Conservation (phyloP, 352 stramenopile genomes). For the Bremia lactucae region DNA sequence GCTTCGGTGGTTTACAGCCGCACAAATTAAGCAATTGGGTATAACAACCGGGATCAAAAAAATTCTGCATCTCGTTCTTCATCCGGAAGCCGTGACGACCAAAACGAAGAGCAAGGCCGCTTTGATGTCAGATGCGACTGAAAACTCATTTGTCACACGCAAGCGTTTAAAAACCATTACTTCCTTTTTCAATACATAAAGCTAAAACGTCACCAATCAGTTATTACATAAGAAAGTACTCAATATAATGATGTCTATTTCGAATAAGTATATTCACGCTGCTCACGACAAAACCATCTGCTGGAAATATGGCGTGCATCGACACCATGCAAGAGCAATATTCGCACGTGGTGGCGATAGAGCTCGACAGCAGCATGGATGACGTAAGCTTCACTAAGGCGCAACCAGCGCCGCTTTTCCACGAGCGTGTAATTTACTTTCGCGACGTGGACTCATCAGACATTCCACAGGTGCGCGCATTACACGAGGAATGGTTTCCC, state of each 20-base stretch:
- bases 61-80: conserved; percentile 51
- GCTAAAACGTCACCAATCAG: conserved; percentile 6
- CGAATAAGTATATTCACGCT: too few relatives aligned
- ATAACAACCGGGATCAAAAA: conserved; percentile 87
- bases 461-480: conserved; percentile 79
- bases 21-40: conserved; percentile 63
- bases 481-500: conserved; percentile 96
- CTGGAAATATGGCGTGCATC: conserved; percentile 7
- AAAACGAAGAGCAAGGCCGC: conserved; percentile 11
- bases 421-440: conserved; percentile 49
- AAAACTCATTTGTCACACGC: conserved; percentile 39
- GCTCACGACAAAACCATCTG: neutral
- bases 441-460: conserved; percentile 69
- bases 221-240: conserved; percentile 5
- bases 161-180: conserved; percentile 52
- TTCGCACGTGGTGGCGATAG: conserved; percentile 12
- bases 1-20: conserved; percentile 64
- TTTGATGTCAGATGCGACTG: conserved; percentile 6
- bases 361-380: conserved; percentile 11
- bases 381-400: conserved; percentile 3
- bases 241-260: too few relatives aligned
- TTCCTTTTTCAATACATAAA: conserved; percentile 64
- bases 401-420: conserved; percentile 1
- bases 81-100: conserved; percentile 2
- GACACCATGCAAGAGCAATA: conserved; percentile 5